Base-by-base conservation (phyloP, 805 yeast genomes). In the Zygoascus biomembranicola region DNA sequence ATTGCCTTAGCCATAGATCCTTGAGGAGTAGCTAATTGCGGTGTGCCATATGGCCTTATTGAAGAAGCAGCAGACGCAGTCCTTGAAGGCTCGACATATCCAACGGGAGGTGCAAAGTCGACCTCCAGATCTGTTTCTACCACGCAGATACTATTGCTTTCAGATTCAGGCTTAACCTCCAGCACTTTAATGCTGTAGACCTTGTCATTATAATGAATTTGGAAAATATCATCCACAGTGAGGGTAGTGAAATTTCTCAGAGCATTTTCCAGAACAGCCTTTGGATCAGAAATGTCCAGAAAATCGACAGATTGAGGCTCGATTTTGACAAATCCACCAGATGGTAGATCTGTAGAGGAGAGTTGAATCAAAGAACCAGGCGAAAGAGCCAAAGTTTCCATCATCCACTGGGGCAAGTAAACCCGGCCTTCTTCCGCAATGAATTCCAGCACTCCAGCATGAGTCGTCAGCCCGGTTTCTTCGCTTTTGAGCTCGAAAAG, bases 61-160 rank as follows among this genome's bases (percentile, higher is more conserved):
- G 54, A 46, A 1, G 63, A 55, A 14, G 57, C 41, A 8, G 66
- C 54, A 9, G 61, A 53, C 13, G 60, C 47, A 2, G 68, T 55
- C 5, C 56, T 42, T 8, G 58, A 90, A 1, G 97, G 97, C 66
- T 92, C 98, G 18, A 87, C 96, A 66, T 94, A 94, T 0, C 99
- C 99, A 5, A 92, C 96, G 0, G 99, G 99, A 1, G 99, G 96
- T 1, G 97, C 98, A 73, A 94, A 94, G 66, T 94, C 99, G 0
- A 97, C 95, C 55, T 88, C 96, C 57, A 94, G 75, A 72, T 94
- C 99, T 0, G 99, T 94, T 66, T 94, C 99, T 28, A 94, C 88
- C 5, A 94, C 97, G 74, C 97, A 92, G 13, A 92, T 84, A 55
- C 96, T 87, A 35, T 78, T 72, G 8, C 73, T 71, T 6, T 68